These are phyloP conservation scores for Cyclotella baltica DNA, from an alignment of 108 stramenopile species.

Conservation along the genomic window DNA sequence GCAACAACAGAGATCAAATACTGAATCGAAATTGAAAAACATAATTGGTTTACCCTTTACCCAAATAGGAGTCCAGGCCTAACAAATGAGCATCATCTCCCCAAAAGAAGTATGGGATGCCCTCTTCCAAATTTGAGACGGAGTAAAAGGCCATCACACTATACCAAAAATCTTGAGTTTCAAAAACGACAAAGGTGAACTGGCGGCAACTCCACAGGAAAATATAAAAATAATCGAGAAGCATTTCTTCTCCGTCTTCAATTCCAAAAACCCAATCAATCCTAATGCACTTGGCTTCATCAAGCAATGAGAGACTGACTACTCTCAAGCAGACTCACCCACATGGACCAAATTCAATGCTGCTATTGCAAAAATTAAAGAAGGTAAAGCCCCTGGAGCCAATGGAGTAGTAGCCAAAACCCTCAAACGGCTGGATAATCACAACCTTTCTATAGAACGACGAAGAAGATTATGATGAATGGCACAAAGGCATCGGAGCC, in stretches of 20 bases:
- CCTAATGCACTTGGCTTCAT: not conserved
- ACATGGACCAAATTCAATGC: constrained; percentile 6
- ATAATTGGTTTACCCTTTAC: not conserved
- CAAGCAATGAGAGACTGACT: not conserved
- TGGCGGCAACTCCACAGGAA: not conserved
- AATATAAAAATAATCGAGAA: not conserved
- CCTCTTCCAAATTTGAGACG: not conserved
- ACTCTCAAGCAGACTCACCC: not conserved
- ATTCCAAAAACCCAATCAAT: not conserved
- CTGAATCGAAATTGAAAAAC: not conserved
- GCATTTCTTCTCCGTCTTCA: not conserved
- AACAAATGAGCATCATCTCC: not conserved
- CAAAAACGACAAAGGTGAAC: not conserved
- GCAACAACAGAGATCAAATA: not conserved
- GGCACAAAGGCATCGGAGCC: not conserved
- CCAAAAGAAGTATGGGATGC: not conserved
- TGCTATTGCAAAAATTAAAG: not conserved
- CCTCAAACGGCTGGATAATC: constrained; percentile 8
- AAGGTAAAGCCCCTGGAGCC: constrained; percentile 11
- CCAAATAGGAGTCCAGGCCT: not conserved
- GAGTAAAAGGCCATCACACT: not conserved
- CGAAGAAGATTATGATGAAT: constrained; percentile 3
- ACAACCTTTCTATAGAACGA: not conserved
- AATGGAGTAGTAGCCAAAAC: constrained; percentile 17
- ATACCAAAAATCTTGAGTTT: not conserved